A percentile compares a stretch with the other conserved stretches of the same genome.
phyloP scores from a whole-genome alignment of 2,329 filamentous ascomycete species.

The Lecanicillium sp. region DNA sequence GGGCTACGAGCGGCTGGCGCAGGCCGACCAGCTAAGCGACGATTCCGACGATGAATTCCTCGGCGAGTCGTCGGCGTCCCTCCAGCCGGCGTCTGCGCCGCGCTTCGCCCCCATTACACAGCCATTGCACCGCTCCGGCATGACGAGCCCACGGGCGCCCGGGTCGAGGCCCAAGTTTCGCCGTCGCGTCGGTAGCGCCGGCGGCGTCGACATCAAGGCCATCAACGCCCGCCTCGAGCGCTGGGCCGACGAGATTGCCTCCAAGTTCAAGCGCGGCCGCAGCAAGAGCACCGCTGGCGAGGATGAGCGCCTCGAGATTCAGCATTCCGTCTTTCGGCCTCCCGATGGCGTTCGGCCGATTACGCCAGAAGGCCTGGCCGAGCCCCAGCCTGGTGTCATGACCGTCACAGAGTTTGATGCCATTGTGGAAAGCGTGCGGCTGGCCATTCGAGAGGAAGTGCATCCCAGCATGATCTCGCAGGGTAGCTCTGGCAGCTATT shows the following conservation, averaged over 20 bases:
- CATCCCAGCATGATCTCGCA: conserved; percentile 96
- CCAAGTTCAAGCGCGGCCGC: conserved; percentile 85
- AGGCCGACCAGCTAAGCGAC: conserved; percentile 69
- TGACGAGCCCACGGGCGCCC: conserved; percentile 45
- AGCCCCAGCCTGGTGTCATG: conserved; percentile 57
- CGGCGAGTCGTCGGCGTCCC: conserved; percentile 44
- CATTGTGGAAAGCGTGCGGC: conserved; percentile 80
- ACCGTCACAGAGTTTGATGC: conserved; percentile 77
- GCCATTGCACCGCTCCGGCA: conserved; percentile 52
- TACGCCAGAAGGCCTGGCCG: conserved; percentile 66
- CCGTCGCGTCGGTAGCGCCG: conserved; percentile 57
- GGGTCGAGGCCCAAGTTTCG: conserved; percentile 32
- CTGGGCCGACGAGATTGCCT: conserved; percentile 97
- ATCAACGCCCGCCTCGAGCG: conserved; percentile 92
- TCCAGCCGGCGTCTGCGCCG: conserved; percentile 50
- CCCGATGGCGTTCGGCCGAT: conserved; percentile 80
- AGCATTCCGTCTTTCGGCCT: conserved; percentile 93
- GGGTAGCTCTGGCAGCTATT: conserved; percentile 96
- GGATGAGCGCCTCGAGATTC: conserved; percentile 86
- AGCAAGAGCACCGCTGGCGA: conserved; percentile 65
- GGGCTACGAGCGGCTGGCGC: conserved; percentile 77
- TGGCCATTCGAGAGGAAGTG: conserved; percentile 81
- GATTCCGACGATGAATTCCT: conserved; percentile 60
- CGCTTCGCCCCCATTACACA: conserved; percentile 59
- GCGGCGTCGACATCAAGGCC: conserved; percentile 93